Evolutionary conservation across 495 filamentous ascomycete genomes (phyloP).

Genomic region (Penicillium silybi): DNA sequence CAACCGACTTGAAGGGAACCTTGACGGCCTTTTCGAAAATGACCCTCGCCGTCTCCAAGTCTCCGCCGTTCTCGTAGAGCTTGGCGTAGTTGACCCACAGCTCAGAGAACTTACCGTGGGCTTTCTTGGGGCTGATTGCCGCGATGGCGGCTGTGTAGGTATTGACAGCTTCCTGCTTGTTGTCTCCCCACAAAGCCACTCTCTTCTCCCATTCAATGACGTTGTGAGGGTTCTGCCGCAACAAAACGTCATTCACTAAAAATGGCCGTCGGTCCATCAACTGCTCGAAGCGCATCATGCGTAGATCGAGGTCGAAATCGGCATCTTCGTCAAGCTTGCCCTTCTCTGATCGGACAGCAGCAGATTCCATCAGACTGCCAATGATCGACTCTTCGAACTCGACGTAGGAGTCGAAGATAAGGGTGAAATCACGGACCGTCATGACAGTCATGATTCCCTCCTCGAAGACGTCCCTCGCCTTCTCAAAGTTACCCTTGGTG

Average conservation of each 20-base stretch:
- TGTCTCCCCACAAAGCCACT: slow-evolving; percentile 91
- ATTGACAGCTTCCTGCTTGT: slow-evolving; percentile 84
- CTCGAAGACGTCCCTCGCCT: slow-evolving; percentile 89
- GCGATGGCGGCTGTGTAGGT: slow-evolving; percentile 95
- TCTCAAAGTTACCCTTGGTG: slow-evolving; percentile 85
- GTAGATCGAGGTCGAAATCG: slow-evolving; percentile 93
- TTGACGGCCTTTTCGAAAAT: slow-evolving; percentile 98
- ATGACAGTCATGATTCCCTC: slow-evolving; percentile 97
- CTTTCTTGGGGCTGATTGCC: slow-evolving; percentile 90
- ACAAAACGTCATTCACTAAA: slow-evolving; percentile 91
- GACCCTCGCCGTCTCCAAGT: slow-evolving; percentile 77
- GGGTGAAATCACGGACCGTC: slow-evolving; percentile 97
- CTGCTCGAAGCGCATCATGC: slow-evolving; percentile 97
- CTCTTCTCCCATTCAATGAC: slow-evolving; percentile 97
- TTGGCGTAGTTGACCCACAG: slow-evolving; percentile 98
- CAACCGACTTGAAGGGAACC: slow-evolving; percentile 91
- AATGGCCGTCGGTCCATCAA: slow-evolving; percentile 97
- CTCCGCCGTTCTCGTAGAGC: slow-evolving; percentile 88
- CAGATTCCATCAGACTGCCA: slow-evolving; percentile 81
- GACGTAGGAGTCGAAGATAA: slow-evolving; percentile 92
- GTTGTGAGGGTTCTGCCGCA: slow-evolving; percentile 95
- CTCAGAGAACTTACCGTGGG: slow-evolving; percentile 88
- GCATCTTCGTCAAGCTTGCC: slow-evolving; percentile 77
- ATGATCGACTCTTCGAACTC: slow-evolving; percentile 98
- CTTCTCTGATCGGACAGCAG: slow-evolving; percentile 76